Conservation (phyloP, 129 eudicot genomes). For the Lactuca sativa region DNA sequence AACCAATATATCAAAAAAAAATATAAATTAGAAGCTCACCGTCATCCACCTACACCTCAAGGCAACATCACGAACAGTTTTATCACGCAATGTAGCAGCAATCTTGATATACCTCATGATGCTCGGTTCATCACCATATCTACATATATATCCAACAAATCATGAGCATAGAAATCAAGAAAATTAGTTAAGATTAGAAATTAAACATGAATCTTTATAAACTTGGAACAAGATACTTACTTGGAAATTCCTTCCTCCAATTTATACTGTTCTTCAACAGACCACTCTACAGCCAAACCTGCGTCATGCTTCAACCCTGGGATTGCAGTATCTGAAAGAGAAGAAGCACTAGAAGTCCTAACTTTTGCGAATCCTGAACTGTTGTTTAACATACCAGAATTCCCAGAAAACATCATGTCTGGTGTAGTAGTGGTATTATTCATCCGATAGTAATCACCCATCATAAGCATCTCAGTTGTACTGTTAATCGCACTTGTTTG, state of each 20-base stretch:
- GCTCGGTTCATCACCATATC: conserved; percentile 72
- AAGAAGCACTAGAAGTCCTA: conserved; percentile 45
- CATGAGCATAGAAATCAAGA: conserved; percentile 6
- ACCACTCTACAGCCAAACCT: conserved; percentile 82
- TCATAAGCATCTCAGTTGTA: conserved; percentile 47
- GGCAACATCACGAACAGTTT: conserved; percentile 98
- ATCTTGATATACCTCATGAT: conserved; percentile 81
- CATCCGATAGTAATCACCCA: conserved; percentile 46
- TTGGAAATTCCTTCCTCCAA: conserved; percentile 82
- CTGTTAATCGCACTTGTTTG: conserved; percentile 44
- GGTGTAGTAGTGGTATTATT: conserved; percentile 19
- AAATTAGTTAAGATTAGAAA: conserved; percentile 9
- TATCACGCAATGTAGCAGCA: conserved; percentile 77
- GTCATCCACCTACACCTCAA: conserved; percentile 89
- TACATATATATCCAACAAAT: conserved; percentile 22
- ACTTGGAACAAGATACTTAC: conserved; percentile 54
- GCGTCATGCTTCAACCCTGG: conserved; percentile 73
- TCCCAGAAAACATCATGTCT: conserved; percentile 34
- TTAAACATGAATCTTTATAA: not conserved
- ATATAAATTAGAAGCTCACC: conserved; percentile 56
- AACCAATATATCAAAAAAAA: not conserved
- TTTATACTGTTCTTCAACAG: conserved; percentile 73
- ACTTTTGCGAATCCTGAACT: conserved; percentile 29
- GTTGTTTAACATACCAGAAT: conserved; percentile 41
- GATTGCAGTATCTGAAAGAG: conserved; percentile 43